Percentiles rank a stretch among this genome's conserved stretches.
These are phyloP conservation scores for Trifolium subterraneum DNA, from an alignment of 306 rosid genomes.

Conservation along the genomic window DNA sequence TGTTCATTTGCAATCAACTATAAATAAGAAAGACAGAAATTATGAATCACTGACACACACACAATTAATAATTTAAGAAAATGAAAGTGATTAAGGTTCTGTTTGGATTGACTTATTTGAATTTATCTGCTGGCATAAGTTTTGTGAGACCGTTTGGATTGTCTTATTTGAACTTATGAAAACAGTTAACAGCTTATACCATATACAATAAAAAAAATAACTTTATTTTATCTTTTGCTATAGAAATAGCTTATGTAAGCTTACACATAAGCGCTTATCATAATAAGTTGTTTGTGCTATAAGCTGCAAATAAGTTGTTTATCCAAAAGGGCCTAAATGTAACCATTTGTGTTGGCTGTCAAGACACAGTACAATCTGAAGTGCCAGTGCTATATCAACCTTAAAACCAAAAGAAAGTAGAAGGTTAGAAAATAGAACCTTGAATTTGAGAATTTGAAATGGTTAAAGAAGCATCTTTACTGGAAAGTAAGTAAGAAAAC, in stretches of 20 bases:
- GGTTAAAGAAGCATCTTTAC: conserved; percentile 64
- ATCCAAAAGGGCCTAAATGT: neutral
- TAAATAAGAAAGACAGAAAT: conserved; percentile 16
- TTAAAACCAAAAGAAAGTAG: neutral
- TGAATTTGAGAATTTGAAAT: conserved; percentile 52
- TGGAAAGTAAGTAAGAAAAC: conserved; percentile 63
- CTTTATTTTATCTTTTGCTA: too few species aligned
- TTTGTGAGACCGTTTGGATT: too few species aligned
- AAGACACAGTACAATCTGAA: too few species aligned
- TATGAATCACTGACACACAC: neutral
- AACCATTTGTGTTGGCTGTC: neutral
- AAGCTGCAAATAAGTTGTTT: too few species aligned
- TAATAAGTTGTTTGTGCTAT: too few species aligned
- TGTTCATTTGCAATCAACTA: conserved; percentile 9
- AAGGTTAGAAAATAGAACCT: conserved; percentile 54
- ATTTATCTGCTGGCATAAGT: too few species aligned
- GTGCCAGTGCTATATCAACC: neutral
- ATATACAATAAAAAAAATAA: too few species aligned
- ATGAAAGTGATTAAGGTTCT: neutral
- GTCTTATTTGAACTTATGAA: too few species aligned
- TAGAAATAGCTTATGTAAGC: too few species aligned
- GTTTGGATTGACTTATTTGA: too few species aligned
- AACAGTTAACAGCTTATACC: too few species aligned
- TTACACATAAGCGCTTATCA: too few species aligned
- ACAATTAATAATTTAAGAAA: neutral